A percentile compares a stretch with the other conserved stretches of the same genome.
Conservation (phyloP, 805 yeast genomes). For the Candida multigemmis region DNA sequence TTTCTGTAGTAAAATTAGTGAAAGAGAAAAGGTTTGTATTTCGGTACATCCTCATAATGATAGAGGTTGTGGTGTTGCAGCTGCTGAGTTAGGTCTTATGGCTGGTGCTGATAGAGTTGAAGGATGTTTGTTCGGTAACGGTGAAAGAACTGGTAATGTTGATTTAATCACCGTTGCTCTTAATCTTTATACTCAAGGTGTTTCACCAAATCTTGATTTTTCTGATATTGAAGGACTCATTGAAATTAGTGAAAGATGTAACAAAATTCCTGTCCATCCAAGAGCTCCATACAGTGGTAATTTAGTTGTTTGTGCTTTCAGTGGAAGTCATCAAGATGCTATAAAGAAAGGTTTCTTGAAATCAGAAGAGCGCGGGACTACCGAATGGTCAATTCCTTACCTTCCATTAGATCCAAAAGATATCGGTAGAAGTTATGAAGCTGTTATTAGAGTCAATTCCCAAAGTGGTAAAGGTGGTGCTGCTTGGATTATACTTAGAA, state of each 20-base stretch:
- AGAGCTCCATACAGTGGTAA: slow-evolving; percentile 83
- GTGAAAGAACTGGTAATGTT: slow-evolving; percentile 84
- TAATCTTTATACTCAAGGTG: slow-evolving; percentile 73
- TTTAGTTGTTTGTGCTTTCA: slow-evolving; percentile 73
- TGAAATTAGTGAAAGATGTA: slow-evolving; percentile 69
- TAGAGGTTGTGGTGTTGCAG: slow-evolving; percentile 86
- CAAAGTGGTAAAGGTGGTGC: slow-evolving; percentile 89
- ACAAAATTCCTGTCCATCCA: slow-evolving; percentile 70
- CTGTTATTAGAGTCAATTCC: slow-evolving; percentile 82
- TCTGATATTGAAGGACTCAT: slow-evolving; percentile 57
- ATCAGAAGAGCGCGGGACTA: slow-evolving; percentile 30
- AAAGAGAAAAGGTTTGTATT: slow-evolving; percentile 63
- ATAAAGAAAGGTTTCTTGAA: slow-evolving; percentile 70
- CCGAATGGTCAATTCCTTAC: slow-evolving; percentile 67
- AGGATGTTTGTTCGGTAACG: slow-evolving; percentile 80
- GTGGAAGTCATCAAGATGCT: slow-evolving; percentile 86
- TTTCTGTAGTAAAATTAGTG: slow-evolving; percentile 49
- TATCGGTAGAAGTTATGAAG: slow-evolving; percentile 84
- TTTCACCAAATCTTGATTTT: slow-evolving; percentile 62
- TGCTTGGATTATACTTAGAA: slow-evolving; percentile 75
- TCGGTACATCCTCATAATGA: slow-evolving; percentile 81
- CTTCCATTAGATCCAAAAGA: slow-evolving; percentile 80
- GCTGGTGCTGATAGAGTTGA: slow-evolving; percentile 89
- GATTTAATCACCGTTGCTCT: slow-evolving; percentile 72
- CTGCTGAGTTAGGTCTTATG: slow-evolving; percentile 70